Evolutionary conservation across 2,329 filamentous ascomycete species (phyloP).

Genomic region (Aspergillus arachidicola): DNA sequence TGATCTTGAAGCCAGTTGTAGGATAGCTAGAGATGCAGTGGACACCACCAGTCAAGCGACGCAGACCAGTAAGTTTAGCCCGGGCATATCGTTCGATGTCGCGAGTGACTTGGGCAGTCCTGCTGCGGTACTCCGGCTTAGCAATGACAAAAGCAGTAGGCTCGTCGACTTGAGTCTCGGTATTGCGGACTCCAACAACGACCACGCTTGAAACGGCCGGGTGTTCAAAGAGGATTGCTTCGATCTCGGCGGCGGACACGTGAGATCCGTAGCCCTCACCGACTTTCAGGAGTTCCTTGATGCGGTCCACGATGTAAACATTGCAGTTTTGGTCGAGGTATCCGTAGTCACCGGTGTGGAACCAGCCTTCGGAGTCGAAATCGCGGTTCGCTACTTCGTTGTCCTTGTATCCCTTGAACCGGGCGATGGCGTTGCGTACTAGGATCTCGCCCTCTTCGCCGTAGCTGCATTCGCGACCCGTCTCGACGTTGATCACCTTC

Average conservation of each 20-base stretch:
- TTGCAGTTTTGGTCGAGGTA: constrained; percentile 26
- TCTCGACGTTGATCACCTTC: constrained; percentile 22
- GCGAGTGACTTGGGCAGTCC: background rate
- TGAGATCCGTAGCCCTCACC: constrained; percentile 39
- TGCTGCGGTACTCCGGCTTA: background rate
- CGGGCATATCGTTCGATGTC: background rate
- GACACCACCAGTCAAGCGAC: background rate
- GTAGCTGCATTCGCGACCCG: constrained; percentile 17
- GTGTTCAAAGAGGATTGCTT: constrained; percentile 35
- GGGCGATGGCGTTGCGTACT: constrained; percentile 21
- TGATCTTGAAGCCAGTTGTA: background rate
- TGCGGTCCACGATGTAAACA: constrained; percentile 25
- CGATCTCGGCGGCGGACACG: constrained; percentile 34
- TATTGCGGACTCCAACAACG: constrained; percentile 29
- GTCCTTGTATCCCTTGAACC: constrained; percentile 24
- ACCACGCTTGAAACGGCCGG: constrained; percentile 33
- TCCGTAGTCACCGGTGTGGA: constrained; percentile 26
- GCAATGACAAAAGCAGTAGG: background rate
- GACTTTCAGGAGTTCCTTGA: constrained; percentile 40
- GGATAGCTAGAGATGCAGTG: background rate
- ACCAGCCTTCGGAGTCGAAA: constrained; percentile 27
- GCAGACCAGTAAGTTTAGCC: background rate
- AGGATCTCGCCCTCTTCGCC: constrained; percentile 25
- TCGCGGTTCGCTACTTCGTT: constrained; percentile 22
- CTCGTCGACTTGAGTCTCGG: background rate